Evolutionary conservation across 108 stramenopile genomes (phyloP), one percentile per base, ranked within the genome.

Genomic region (Nitzschia sp.): DNA sequence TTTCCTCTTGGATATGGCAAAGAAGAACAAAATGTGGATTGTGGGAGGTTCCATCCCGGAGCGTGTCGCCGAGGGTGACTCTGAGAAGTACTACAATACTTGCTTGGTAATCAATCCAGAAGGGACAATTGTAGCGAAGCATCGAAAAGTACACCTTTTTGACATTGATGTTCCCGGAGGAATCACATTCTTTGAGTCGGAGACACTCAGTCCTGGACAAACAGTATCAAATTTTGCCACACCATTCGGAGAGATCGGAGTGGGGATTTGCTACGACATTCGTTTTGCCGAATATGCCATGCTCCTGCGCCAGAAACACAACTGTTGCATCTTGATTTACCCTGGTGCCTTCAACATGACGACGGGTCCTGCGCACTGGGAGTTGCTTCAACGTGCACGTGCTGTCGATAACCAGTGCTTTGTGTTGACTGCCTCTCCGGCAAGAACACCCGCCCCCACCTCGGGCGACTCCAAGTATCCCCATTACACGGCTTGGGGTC

Each of bases 191-290:
- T 86, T 80, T 77, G 98, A 98, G 73, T 93, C 91, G 54, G 98
- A 98, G 44, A 96, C 97, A 0, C 80, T 98, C 21, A 86, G 79
- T 19, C 78, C 86, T 10, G 97, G 97, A 10, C 73, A 84, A 37
- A 67, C 68, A 0, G 63, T 85, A 1, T 86, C 94, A 0, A 74
- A 80, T 53, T 97, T 96, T 76, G 74, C 53, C 39, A 84, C 81
- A 25, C 80, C 85, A 8, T 82, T 96, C 63, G 95, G 97, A 51
- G 87, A 77, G 43, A 77, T 98, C 41, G 99, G 98, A 25, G 81
- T 99, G 9, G 99, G 97, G 14, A 99, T 99, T 53, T 99, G 99
- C 56, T 99, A 99, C 78, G 99, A 99, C 83, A 94, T 99, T 73
- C 95, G 99, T 12, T 99, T 99, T 64, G 94, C 98, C 10, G 96